Percentiles rank a stretch among this genome's conserved stretches.
These are phyloP conservation scores for Salix caprea DNA, from an alignment of 345 rosid species.

Conservation along the genomic window DNA sequence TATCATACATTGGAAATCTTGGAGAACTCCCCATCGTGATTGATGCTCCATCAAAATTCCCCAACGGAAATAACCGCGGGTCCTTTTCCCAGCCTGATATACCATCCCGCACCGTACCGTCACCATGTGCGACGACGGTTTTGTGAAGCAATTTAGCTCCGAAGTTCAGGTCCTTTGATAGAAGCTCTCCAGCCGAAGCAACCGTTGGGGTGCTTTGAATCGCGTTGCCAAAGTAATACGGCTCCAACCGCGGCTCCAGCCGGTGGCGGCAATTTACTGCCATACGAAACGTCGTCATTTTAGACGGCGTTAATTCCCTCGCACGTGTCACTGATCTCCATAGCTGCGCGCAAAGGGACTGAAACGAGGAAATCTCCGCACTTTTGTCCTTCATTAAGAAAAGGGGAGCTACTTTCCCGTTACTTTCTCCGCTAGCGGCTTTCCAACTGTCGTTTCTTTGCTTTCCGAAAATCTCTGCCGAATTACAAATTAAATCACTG, in stretches of 20 bases:
- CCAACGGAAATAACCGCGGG: constrained; percentile 84
- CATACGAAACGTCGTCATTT: constrained; percentile 85
- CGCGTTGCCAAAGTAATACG: constrained; percentile 85
- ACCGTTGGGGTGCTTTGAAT: constrained; percentile 89
- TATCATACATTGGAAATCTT: constrained; percentile 90
- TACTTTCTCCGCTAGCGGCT: constrained; percentile 39
- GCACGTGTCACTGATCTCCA: constrained; percentile 90
- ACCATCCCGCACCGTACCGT: constrained; percentile 61
- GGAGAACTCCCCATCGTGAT: constrained; percentile 99
- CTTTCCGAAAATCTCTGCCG: constrained; percentile 47
- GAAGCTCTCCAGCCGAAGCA: constrained; percentile 47
- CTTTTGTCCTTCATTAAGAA: constrained; percentile 4
- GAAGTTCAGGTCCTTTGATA: constrained; percentile 61
- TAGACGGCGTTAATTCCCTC: constrained; percentile 47
- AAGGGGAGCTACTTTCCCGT: constrained; percentile 28
- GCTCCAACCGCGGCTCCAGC: constrained; percentile 61
- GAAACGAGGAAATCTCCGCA: constrained; percentile 83
- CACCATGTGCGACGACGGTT: constrained; percentile 74
- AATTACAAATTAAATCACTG: not conserved
- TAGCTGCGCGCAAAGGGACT: constrained; percentile 76
- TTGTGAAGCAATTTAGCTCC: constrained; percentile 56
- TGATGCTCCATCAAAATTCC: constrained; percentile 90
- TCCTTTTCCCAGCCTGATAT: constrained; percentile 66
- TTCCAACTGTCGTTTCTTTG: constrained; percentile 45
- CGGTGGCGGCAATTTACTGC: constrained; percentile 94